A percentile compares a stretch with the other conserved stretches of the same genome.
phyloP scores from a whole-genome alignment of 2,329 filamentous ascomycete genomes.

The Microdochium trichocladiopsis region DNA sequence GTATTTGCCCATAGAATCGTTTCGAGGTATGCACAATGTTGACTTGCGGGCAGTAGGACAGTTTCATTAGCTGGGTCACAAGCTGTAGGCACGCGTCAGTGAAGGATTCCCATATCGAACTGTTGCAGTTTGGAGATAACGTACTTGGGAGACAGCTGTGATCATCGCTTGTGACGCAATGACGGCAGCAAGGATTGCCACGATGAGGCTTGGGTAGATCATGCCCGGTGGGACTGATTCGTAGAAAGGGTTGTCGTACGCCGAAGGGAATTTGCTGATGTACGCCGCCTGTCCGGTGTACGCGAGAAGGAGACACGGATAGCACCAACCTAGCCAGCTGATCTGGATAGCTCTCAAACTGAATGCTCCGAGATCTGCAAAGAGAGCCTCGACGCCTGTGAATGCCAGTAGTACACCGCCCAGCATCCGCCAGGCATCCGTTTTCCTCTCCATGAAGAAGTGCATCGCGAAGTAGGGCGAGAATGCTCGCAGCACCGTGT shows the following conservation, averaged over 20 bases:
- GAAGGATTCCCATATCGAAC: background rate
- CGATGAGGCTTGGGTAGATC: constrained; percentile 60
- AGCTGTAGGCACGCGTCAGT: constrained; percentile 17
- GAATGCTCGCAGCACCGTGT: constrained; percentile 49
- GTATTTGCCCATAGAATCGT: constrained; percentile 67
- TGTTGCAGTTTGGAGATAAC: too few relatives aligned
- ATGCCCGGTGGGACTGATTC: constrained; percentile 60
- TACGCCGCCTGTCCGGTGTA: constrained; percentile 72
- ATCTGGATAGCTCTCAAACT: constrained; percentile 63
- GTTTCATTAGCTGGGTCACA: constrained; percentile 49
- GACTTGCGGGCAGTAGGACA: constrained; percentile 69
- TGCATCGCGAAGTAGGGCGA: constrained; percentile 52
- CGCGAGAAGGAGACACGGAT: constrained; percentile 57
- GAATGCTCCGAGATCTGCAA: constrained; percentile 73
- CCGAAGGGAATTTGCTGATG: constrained; percentile 49
- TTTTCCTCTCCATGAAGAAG: constrained; percentile 52
- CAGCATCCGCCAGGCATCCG: constrained; percentile 55
- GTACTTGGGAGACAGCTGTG: constrained; percentile 63
- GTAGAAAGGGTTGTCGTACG: constrained; percentile 69
- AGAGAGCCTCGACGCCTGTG: constrained; percentile 72
- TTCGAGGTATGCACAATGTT: constrained; percentile 65
- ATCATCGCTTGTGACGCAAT: constrained; percentile 77
- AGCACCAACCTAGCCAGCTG: constrained; percentile 62
- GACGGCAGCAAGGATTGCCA: constrained; percentile 64
- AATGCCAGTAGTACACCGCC: constrained; percentile 70